Base-by-base conservation (phyloP, 2,329 filamentous ascomycete genomes). In the Penicillium sp. region DNA sequence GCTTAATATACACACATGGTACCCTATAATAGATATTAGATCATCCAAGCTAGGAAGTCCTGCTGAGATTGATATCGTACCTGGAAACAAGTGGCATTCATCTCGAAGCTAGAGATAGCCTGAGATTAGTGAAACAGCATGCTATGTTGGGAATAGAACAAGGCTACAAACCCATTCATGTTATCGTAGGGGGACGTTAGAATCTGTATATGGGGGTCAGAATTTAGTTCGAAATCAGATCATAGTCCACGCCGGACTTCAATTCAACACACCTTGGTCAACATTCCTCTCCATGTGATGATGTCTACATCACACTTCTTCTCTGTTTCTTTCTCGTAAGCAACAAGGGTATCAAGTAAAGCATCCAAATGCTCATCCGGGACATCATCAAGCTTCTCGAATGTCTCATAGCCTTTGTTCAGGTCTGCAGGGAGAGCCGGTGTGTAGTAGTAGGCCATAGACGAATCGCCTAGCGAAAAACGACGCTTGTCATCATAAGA, bases 211-310 rank as follows among this genome's bases (percentile, higher is more conserved):
- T 10, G 19, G 9, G 8, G 17, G 61, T 43, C 19, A 45, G 22
- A n/a, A 48, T 30, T 22, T 16, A 3, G 10, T 36, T 33, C 11
- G 5, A 52, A n/a, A 46, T 25, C n/a, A 25, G 16, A 31, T 31
- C 16, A 26, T 33, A 35, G 33, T 41, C 31, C 10, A 9, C n/a
- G 9, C 5, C 7, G 42, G 26, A 14, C 10, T 11, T 25, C 14
- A 36, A 35, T 14, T 12, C 36, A 22, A 50, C 74, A 50, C 70
- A 92, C 91, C 82, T 97, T 99, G 60, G 94, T 97, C 88, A 99
- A 92, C 91, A 97, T 97, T 36, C 94, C 94, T 67, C 94, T 82
- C 93, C 93, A 99, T 1, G 93, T 97, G 49, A 97, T 82, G 43
- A 97, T 72, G 65, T 96, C 86, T 2, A 88, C 88, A 58, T 91